Evolutionary conservation across 106 monocot genomes (phyloP).

Genomic region (Platanthera guangdongensis): DNA sequence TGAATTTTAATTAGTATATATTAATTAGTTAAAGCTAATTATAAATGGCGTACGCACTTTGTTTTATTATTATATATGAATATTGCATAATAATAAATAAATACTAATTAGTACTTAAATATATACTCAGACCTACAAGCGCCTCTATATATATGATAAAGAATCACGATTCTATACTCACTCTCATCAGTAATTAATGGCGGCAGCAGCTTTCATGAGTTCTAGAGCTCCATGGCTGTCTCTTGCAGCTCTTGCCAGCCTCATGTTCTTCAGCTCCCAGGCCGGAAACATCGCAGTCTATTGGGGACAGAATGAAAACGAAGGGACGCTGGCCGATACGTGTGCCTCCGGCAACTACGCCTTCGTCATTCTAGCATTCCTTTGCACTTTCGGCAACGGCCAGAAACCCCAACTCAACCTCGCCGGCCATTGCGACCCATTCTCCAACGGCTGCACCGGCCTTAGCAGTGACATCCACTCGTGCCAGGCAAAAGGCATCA

Average conservation of each 20-base stretch:
- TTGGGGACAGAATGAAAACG: conserved; percentile 49
- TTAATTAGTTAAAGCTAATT: too few relatives aligned
- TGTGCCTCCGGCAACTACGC: conserved; percentile 46
- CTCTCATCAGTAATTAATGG: too few relatives aligned
- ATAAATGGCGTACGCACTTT: too few relatives aligned
- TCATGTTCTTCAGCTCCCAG: background rate
- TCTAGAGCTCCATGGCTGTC: background rate
- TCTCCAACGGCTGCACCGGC: conserved; percentile 7
- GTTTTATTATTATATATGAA: too few relatives aligned
- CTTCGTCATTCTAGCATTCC: conserved; percentile 23
- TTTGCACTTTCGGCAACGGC: conserved; percentile 11
- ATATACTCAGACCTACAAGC: too few relatives aligned
- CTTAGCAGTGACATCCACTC: conserved; percentile 18
- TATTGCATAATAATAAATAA: too few relatives aligned
- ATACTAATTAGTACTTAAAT: too few relatives aligned
- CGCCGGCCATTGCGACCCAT: conserved; percentile 18
- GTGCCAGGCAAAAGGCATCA: conserved; percentile 17
- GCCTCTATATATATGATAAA: too few relatives aligned
- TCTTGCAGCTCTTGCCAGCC: background rate
- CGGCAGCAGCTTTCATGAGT: too few relatives aligned
- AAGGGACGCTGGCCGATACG: conserved; percentile 28
- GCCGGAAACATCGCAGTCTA: conserved; percentile 37
- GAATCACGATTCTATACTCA: too few relatives aligned
- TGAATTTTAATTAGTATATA: too few relatives aligned
- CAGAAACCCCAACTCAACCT: conserved; percentile 13